Base-by-base conservation (phyloP, 1,284 basidiomycete species). In the Phylloboletellus chloephorus region DNA sequence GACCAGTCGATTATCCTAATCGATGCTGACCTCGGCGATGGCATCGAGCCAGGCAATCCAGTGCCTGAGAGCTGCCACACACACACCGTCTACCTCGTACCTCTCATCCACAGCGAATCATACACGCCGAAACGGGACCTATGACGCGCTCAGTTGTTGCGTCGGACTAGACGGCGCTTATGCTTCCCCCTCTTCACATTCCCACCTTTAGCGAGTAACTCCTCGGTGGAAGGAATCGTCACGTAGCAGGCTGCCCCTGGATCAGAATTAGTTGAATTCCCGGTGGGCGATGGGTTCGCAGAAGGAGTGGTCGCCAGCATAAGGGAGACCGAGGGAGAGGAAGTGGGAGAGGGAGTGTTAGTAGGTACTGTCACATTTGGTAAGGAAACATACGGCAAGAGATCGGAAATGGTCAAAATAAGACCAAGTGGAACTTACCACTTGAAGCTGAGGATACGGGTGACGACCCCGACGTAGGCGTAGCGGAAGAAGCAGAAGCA, bases 81-180 rank as follows among this genome's bases (percentile, higher is more conserved):
- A 0, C 30, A 49, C 19, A 35, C 26, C 36, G 5, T 33, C 32
- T 17, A 13, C 40, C 32, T 22, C 37, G 13, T 26, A n/a, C 28
- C 19, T 20, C 5, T 31, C 3, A 3, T 20, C 30, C 29, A 31
- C 40, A 21, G 5, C 11, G 17, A 25, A 33, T 31, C 40, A 5
- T 30, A 20, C 30, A 20, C 31, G 13, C 29, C 28, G 11, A 20
- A 20, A 23, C 12, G 4, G n/a, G 11, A 23, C 9, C 22, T 19
- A 26, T 7, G 15, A 30, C 3, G 13, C 21, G 10, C 21, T 55
- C 37, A 53, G n/a, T 31, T 30, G 17, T 24, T 17, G 8, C 53
- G 55, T 32, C 44, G 52, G 13, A 56, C n/a, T 8, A 57, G 55
- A 20, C 59, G 59, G 15, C 41, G 55, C 31, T 61, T 57, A 51